Percentiles rank a stretch among this genome's conserved stretches.
phyloP scores from a whole-genome alignment of 345 rosid genomes.

The Kandelia obovata region DNA sequence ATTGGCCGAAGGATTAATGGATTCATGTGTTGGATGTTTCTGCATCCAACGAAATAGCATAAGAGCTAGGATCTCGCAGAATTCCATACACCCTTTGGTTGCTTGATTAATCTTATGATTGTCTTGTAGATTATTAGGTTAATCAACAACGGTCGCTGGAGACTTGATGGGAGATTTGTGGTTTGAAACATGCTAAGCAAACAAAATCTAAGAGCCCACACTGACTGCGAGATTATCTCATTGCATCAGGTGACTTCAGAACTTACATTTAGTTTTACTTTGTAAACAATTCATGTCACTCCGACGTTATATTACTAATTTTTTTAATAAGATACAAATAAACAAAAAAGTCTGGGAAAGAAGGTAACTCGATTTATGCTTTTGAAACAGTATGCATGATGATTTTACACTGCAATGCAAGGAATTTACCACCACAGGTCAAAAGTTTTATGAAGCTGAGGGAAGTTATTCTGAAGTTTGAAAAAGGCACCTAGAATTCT shows the following conservation, averaged over 20 bases:
- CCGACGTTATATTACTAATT: no score
- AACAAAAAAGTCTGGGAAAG: not conserved
- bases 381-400: not conserved
- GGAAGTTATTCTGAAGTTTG: conserved; percentile 81
- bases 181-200: no score
- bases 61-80: no score
- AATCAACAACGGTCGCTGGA: no score
- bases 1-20: no score
- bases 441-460: conserved; percentile 83
- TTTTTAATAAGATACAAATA: not conserved
- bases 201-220: no score
- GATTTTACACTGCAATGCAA: conserved; percentile 26
- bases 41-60: no score
- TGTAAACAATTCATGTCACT: not conserved
- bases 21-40: no score
- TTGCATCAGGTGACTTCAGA: conserved; percentile 65
- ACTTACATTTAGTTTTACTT: conserved; percentile 5
- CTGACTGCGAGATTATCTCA: conserved; percentile 74
- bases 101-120: no score
- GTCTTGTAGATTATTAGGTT: no score
- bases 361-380: not conserved
- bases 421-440: conserved; percentile 92
- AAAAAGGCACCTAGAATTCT: conserved; percentile 74
- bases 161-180: no score
- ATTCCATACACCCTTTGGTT: no score